phyloP scores from a whole-genome alignment of 768 basidiomycete species.

The Tylopilus rubrobrunneus region DNA sequence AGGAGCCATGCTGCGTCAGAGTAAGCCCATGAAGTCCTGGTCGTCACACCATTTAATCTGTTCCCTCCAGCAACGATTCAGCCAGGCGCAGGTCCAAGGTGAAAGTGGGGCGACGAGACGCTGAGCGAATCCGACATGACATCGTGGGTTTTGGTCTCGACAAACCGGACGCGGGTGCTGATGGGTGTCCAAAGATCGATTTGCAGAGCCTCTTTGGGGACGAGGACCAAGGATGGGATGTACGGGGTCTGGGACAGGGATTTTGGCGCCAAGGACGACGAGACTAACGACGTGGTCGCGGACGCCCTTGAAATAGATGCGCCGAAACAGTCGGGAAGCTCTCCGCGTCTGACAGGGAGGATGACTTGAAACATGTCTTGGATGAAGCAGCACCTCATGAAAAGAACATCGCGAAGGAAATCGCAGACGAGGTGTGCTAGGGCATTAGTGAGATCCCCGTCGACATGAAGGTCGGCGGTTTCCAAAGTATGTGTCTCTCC shows the following conservation, averaged over 20 bases:
- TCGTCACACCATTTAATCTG: not conserved
- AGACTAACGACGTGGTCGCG: conserved; percentile 53
- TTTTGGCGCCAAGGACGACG: conserved; percentile 53
- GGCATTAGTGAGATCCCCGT: conserved; percentile 86
- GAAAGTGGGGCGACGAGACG: conserved; percentile 89
- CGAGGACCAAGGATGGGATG: conserved; percentile 64
- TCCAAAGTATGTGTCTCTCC: conserved; percentile 66
- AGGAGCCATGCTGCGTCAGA: conserved; percentile 63
- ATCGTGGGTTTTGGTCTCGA: conserved; percentile 81
- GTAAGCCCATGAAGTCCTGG: conserved; percentile 41
- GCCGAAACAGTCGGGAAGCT: conserved; percentile 35
- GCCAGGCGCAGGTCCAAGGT: conserved; percentile 59
- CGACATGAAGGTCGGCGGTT: conserved; percentile 87
- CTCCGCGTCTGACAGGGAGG: conserved; percentile 78
- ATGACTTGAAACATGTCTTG: conserved; percentile 83
- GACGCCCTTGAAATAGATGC: conserved; percentile 49
- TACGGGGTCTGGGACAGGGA: conserved; percentile 87
- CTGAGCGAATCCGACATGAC: conserved; percentile 89
- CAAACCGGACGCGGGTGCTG: conserved; percentile 38
- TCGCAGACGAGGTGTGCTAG: conserved; percentile 92
- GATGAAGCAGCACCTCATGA: conserved; percentile 99
- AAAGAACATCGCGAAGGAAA: conserved; percentile 97
- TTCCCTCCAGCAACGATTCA: conserved; percentile 57
- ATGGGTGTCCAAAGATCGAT: conserved; percentile 39
- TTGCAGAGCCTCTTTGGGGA: conserved; percentile 71